Conservation (phyloP, 768 basidiomycete genomes). For the Termitomyces sp. region DNA sequence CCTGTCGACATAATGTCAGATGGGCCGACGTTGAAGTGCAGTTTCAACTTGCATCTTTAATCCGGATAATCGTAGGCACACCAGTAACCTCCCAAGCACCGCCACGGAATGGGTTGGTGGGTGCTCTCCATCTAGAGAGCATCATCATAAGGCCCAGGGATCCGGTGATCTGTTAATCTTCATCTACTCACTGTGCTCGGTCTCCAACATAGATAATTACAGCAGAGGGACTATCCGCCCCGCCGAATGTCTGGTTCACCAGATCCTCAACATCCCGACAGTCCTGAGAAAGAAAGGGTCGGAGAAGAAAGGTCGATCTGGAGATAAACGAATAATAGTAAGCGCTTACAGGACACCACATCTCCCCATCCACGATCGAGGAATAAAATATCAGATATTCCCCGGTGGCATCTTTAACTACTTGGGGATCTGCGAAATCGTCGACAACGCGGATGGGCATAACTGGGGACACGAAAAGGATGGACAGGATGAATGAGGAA, state of each 20-base stretch:
- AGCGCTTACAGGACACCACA: constrained; percentile 69
- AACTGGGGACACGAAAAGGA: neutral
- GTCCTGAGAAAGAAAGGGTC: constrained; percentile 37
- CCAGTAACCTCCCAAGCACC: constrained; percentile 56
- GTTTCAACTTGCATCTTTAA: constrained; percentile 42
- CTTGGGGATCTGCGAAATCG: constrained; percentile 28
- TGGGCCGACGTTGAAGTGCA: neutral
- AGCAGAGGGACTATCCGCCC: constrained; percentile 43
- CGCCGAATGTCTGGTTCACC: constrained; percentile 47
- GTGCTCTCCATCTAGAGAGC: constrained; percentile 59
- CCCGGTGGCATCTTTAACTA: constrained; percentile 40
- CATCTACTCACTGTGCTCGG: constrained; percentile 49
- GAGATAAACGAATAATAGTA: neutral
- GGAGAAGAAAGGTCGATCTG: neutral
- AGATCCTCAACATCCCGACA: constrained; percentile 58
- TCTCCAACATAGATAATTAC: constrained; percentile 70
- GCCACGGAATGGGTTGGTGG: constrained; percentile 53
- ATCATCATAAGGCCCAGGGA: neutral
- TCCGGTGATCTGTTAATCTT: neutral
- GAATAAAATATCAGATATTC: constrained; percentile 68
- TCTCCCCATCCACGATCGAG: constrained; percentile 53
- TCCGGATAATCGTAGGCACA: constrained; percentile 66
- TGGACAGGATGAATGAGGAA: neutral
- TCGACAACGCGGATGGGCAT: constrained; percentile 52
- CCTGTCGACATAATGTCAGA: constrained; percentile 21